Evolutionary conservation across 768 basidiomycete genomes (phyloP).

Genomic region (Xerocomellus chrysenteron): DNA sequence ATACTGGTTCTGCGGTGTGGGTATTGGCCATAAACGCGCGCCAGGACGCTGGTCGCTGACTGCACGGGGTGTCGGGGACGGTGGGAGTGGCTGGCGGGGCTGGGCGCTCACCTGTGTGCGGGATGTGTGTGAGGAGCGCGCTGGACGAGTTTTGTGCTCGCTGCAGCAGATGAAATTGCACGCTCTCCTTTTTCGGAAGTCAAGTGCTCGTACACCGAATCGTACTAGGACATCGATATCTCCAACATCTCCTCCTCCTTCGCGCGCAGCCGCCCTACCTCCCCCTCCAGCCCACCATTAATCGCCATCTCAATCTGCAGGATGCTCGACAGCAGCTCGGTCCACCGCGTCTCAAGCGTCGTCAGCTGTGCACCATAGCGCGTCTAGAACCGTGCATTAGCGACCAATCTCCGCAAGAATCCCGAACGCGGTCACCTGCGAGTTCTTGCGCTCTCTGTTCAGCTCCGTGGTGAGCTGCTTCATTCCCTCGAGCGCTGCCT

Average conservation of each 20-base stretch:
- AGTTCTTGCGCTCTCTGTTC: constrained; percentile 86
- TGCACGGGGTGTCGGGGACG: constrained; percentile 7
- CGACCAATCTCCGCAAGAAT: not conserved
- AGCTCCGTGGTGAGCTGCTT: constrained; percentile 79
- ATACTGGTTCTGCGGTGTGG: constrained; percentile 47
- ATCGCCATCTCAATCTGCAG: constrained; percentile 91
- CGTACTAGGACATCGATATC: too few relatives aligned
- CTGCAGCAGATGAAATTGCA: constrained; percentile 15
- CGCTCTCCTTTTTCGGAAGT: constrained; percentile 28
- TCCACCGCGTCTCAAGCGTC: constrained; percentile 85
- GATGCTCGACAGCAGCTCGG: constrained; percentile 85
- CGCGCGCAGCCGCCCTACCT: constrained; percentile 61
- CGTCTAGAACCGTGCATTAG: constrained; percentile 47
- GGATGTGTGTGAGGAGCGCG: not conserved
- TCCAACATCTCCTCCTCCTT: constrained; percentile 56
- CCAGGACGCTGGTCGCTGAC: constrained; percentile 46
- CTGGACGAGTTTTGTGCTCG: constrained; percentile 8
- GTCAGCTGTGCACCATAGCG: constrained; percentile 77
- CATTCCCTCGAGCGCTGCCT: constrained; percentile 72
- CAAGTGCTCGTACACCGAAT: too few relatives aligned
- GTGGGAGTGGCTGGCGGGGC: not conserved
- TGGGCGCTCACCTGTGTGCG: constrained; percentile 9
- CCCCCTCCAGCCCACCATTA: constrained; percentile 81
- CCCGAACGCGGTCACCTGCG: constrained; percentile 52
- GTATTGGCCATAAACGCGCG: constrained; percentile 83